A percentile compares a stretch with the other conserved stretches of the same genome.
These are phyloP conservation scores for Collybiopsis luxurians DNA, from an alignment of 768 basidiomycete species.

Conservation along the genomic window DNA sequence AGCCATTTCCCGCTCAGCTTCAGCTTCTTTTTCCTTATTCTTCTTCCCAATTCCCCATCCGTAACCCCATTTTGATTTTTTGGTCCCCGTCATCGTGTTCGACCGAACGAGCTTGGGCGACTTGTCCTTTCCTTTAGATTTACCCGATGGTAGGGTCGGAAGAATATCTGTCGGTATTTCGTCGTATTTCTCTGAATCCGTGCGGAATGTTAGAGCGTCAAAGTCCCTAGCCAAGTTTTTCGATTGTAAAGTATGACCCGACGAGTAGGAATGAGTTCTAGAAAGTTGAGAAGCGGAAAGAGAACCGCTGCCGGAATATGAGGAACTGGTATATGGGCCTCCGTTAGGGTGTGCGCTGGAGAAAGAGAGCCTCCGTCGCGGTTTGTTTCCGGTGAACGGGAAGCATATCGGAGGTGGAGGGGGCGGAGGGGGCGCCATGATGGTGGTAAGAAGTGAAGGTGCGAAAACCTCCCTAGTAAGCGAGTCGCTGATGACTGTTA, in stretches of 20 bases:
- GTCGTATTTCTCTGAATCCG: conserved; percentile 64
- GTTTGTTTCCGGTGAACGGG: conserved; percentile 53
- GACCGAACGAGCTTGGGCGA: conserved; percentile 44
- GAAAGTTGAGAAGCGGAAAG: conserved; percentile 18
- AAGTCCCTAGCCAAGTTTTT: conserved; percentile 12
- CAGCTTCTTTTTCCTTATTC: conserved; percentile 39
- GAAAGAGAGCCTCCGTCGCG: conserved; percentile 45
- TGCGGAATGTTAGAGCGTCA: conserved; percentile 53
- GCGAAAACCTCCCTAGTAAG: background rate
- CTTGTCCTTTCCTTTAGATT: conserved; percentile 30
- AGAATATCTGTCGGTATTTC: conserved; percentile 30
- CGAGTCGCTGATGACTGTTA: too few species aligned
- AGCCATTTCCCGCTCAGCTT: conserved; percentile 26
- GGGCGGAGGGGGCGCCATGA: conserved; percentile 52
- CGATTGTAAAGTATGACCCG: conserved; percentile 40
- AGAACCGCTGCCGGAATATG: conserved; percentile 23
- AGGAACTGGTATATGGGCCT: conserved; percentile 15
- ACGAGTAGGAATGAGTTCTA: conserved; percentile 42
- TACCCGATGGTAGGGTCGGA: conserved; percentile 19
- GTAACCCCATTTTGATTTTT: conserved; percentile 67
- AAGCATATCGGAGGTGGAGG: conserved; percentile 60
- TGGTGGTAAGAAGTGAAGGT: conserved; percentile 26
- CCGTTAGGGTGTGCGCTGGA: conserved; percentile 32
- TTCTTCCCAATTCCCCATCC: conserved; percentile 66
- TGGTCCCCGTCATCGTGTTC: conserved; percentile 58